Evolutionary conservation across 2,329 filamentous ascomycete species (phyloP).

Genomic region (Pseudogymnoascus pannorum): DNA sequence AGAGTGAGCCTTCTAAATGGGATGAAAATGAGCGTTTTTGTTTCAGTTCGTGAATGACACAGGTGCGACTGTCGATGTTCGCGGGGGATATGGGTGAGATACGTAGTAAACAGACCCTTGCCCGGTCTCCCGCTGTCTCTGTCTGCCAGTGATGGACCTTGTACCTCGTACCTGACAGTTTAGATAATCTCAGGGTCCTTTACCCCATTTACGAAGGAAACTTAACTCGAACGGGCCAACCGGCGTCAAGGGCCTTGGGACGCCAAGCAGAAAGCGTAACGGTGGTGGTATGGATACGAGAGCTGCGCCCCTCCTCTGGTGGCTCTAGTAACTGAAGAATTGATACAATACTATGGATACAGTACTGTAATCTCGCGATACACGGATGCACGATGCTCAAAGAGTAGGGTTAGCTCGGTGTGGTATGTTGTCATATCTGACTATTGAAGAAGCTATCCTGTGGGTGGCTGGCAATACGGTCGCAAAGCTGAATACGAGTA

Average conservation of each 20-base stretch:
- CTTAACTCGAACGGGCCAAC: neutral
- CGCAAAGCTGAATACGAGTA: neutral
- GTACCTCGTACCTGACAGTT: neutral
- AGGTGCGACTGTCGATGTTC: neutral
- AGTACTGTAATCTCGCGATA: neutral
- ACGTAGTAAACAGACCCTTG: neutral
- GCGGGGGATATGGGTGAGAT: neutral
- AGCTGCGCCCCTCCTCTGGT: neutral
- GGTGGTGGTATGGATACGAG: neutral
- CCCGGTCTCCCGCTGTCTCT: neutral
- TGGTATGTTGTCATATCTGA: neutral
- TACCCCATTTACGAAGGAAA: neutral
- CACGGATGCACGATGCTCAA: neutral
- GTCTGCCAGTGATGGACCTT: neutral
- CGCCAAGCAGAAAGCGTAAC: neutral
- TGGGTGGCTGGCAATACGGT: neutral
- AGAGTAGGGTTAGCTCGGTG: neutral
- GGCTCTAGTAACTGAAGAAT: neutral
- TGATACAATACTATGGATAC: too few relatives aligned
- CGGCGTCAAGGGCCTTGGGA: neutral
- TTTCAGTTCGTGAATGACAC: neutral
- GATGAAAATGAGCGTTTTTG: neutral
- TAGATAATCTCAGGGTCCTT: neutral
- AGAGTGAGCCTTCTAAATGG: neutral
- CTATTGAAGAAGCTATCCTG: neutral